phyloP scores from a whole-genome alignment of 2,329 filamentous ascomycete genomes.

The Colletotrichum sp. region DNA sequence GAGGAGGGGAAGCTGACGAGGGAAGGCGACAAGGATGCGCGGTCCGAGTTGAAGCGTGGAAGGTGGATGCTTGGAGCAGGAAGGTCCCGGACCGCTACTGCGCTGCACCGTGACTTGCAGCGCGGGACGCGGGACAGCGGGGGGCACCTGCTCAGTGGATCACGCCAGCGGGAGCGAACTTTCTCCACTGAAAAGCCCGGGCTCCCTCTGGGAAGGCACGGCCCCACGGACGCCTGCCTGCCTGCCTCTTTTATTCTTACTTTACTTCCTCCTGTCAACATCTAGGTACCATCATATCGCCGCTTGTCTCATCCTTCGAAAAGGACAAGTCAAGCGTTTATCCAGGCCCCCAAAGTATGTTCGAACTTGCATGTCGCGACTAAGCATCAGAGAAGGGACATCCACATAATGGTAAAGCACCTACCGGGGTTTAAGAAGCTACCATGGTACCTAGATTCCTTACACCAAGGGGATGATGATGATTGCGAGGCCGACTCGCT shows the following conservation, averaged over 20 bases:
- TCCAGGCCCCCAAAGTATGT: too few relatives aligned
- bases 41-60: not conserved
- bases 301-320: not conserved
- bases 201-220: not conserved
- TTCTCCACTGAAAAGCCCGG: not conserved
- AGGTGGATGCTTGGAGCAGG: not conserved
- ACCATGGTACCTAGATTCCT: too few relatives aligned
- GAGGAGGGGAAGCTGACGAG: not conserved
- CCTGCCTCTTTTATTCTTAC: not conserved
- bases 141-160: not conserved
- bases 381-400: too few relatives aligned
- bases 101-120: not conserved
- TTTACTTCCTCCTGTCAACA: not conserved
- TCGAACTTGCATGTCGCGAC: too few relatives aligned
- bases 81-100: not conserved
- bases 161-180: not conserved
- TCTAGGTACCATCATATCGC: not conserved
- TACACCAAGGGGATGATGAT: conserved; percentile 24
- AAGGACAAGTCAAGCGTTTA: too few relatives aligned
- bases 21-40: not conserved
- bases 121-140: not conserved
- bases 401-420: too few relatives aligned
- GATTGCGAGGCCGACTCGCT: conserved; percentile 21
- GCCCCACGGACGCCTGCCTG: not conserved
- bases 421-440: too few relatives aligned